Conservation (phyloP, 176 grass and related monocot species). For the Aegilops bicornis region DNA sequence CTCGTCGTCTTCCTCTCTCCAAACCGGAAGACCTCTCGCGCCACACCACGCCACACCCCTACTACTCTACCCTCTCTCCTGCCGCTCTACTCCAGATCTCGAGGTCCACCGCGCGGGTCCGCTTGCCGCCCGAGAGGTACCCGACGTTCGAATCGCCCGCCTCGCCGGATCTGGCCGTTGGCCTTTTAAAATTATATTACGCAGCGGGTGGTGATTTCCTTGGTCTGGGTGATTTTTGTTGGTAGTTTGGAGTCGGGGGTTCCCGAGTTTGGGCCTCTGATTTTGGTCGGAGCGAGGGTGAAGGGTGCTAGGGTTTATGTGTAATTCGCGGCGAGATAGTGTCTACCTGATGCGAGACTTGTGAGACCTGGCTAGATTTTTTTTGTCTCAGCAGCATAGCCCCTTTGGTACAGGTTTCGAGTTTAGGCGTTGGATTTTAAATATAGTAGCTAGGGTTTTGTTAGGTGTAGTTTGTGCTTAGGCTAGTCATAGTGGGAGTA, state of each 20-base stretch:
- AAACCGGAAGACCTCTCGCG: not conserved
- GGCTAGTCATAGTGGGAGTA: too few species aligned
- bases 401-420: not conserved
- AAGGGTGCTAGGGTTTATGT: conserved; percentile 36
- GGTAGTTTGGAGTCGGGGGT: not conserved
- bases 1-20: conserved; percentile 22
- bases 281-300: not conserved
- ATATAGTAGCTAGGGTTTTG: not conserved
- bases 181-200: conserved; percentile 8
- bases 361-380: not conserved
- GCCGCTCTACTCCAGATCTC: conserved; percentile 9
- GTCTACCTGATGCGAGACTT: not conserved
- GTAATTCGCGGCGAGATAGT: not conserved
- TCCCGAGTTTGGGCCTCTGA: not conserved
- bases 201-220: not conserved
- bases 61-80: conserved; percentile 1
- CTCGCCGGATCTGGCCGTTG: conserved; percentile 25
- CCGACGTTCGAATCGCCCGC: not conserved
- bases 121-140: conserved; percentile 17
- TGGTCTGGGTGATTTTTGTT: not conserved
- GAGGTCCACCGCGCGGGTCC: conserved; percentile 11
- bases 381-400: not conserved
- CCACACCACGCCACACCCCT: not conserved
- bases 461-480: not conserved
- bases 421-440: not conserved